Conservation (phyloP, 2,329 filamentous ascomycete genomes). For the Taxawa tesnikishii region DNA sequence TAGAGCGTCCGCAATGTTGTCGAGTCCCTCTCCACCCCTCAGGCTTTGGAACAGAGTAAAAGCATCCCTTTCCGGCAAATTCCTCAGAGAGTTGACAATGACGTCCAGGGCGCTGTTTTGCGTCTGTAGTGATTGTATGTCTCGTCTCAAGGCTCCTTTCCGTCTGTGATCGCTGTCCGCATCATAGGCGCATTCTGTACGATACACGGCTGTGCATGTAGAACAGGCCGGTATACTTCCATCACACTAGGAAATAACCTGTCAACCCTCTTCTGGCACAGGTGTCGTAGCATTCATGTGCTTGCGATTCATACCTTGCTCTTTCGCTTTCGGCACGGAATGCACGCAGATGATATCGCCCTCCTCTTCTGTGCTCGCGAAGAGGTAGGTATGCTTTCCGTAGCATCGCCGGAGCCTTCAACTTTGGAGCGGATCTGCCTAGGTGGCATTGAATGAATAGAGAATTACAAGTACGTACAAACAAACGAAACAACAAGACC, state of each 20-base stretch:
- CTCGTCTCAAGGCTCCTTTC: constrained; percentile 27
- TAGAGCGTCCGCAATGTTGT: constrained; percentile 5
- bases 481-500: too few species aligned
- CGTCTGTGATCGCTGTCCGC: constrained; percentile 34
- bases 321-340: constrained; percentile 38
- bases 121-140: constrained; percentile 25
- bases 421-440: constrained; percentile 7
- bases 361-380: constrained; percentile 19
- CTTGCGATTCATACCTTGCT: constrained; percentile 32
- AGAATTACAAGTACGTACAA: too few species aligned
- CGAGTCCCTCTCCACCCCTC: constrained; percentile 16
- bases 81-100: constrained; percentile 31
- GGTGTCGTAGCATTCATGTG: too few species aligned
- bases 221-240: constrained; percentile 35
- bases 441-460: constrained; percentile 4
- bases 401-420: constrained; percentile 5
- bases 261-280: too few species aligned
- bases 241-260: constrained; percentile 42
- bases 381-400: constrained; percentile 5
- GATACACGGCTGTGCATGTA: constrained; percentile 38
- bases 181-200: constrained; percentile 38
- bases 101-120: constrained; percentile 23
- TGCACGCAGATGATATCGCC: constrained; percentile 30
- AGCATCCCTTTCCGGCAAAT: constrained; percentile 31
- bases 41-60: constrained; percentile 30